These are phyloP conservation scores for Elsinoe perseae DNA, from an alignment of 2,329 filamentous ascomycete species.

Conservation along the genomic window DNA sequence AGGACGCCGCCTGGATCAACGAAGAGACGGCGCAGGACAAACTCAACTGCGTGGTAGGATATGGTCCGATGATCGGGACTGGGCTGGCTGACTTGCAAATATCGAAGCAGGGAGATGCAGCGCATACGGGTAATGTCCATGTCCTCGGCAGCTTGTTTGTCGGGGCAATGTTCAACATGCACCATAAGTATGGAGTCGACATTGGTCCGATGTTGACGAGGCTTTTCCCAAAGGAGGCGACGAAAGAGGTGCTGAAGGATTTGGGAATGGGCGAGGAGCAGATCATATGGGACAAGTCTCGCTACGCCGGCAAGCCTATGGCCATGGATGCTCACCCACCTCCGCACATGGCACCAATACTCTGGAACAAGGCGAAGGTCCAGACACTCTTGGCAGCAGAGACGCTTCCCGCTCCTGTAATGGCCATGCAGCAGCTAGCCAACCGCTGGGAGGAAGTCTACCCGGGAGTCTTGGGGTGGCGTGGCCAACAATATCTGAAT, in stretches of 20 bases:
- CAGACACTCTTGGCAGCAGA: background rate
- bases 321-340: background rate
- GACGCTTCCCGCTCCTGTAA: background rate
- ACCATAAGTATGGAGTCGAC: conserved; percentile 4
- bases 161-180: conserved; percentile 8
- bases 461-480: background rate
- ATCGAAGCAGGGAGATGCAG: background rate
- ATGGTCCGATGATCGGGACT: background rate
- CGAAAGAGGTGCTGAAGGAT: background rate
- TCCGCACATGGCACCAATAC: background rate
- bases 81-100: background rate
- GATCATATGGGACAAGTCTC: background rate
- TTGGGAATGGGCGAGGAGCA: background rate
- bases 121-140: background rate
- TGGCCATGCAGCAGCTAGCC: background rate
- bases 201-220: background rate
- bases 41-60: too few species aligned
- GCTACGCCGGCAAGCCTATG: background rate
- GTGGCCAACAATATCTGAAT: background rate
- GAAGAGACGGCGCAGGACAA: too few species aligned
- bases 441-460: background rate
- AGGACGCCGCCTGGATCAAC: too few species aligned
- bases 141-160: conserved; percentile 9
- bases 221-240: background rate
- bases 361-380: background rate